Evolutionary conservation across 176 grass and related monocot species (phyloP).

Genomic region (Oryza brachyantha): DNA sequence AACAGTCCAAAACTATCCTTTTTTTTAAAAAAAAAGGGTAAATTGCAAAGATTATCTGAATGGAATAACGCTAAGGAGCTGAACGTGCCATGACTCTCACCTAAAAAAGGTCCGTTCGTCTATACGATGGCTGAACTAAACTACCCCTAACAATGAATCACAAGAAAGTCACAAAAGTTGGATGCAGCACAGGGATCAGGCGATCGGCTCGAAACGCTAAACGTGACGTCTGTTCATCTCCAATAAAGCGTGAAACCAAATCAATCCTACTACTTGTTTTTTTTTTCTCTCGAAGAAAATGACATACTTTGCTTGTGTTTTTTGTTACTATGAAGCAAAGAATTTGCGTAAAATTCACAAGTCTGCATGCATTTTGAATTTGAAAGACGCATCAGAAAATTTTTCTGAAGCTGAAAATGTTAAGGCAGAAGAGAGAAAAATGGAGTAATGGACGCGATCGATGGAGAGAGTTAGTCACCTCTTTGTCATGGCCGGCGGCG

Average conservation of each 20-base stretch:
- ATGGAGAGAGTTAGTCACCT: conserved; percentile 18
- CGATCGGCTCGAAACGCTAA: background rate
- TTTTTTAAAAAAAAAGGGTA: background rate
- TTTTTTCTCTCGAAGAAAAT: too few species aligned
- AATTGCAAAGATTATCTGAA: background rate
- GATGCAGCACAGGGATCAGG: conserved; percentile 1
- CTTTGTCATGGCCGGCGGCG: background rate
- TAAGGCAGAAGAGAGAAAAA: background rate
- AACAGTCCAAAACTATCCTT: too few species aligned
- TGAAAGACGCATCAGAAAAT: background rate
- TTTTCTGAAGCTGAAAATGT: background rate
- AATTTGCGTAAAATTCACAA: background rate
- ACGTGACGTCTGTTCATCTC: background rate
- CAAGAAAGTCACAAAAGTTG: conserved; percentile 38
- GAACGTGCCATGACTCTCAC: background rate
- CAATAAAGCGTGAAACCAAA: background rate
- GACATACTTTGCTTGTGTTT: background rate
- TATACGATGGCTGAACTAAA: conserved; percentile 27
- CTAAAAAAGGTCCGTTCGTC: background rate
- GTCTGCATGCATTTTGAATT: background rate
- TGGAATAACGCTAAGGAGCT: background rate
- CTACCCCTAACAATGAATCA: conserved; percentile 2
- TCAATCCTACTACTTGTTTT: too few species aligned
- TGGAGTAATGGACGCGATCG: background rate
- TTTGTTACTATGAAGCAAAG: background rate